phyloP scores from a whole-genome alignment of 2,329 filamentous ascomycete species.

The Claviceps maximensis region DNA sequence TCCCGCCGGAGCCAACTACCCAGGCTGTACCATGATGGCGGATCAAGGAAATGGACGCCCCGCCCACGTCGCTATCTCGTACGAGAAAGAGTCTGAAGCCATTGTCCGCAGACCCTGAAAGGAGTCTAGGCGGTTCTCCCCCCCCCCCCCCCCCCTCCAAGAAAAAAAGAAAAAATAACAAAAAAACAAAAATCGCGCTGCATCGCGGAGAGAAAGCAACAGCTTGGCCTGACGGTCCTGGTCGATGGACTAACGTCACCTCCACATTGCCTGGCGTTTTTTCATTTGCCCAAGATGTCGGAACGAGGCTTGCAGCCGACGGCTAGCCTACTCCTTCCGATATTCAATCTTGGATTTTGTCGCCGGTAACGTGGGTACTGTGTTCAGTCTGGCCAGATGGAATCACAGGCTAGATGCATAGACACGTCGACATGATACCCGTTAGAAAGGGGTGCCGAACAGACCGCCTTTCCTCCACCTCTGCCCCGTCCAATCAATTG shows the following conservation, averaged over 20 bases:
- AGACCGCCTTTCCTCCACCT: not conserved
- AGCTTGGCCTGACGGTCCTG: not conserved
- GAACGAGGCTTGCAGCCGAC: not conserved
- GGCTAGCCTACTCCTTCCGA: not conserved
- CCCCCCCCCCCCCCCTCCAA: too few species aligned
- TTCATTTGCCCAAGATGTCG: not conserved
- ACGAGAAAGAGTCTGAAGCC: not conserved
- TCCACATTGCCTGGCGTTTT: not conserved
- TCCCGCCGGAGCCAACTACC: not conserved
- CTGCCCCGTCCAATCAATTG: not conserved
- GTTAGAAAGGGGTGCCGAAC: not conserved
- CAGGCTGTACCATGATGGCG: not conserved
- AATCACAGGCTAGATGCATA: not conserved
- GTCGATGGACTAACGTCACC: not conserved
- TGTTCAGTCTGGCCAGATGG: not conserved
- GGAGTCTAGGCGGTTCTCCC: not conserved
- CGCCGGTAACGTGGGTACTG: not conserved
- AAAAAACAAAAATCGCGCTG: too few species aligned
- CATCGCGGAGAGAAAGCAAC: not conserved
- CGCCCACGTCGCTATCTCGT: not conserved
- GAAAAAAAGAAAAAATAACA: too few species aligned
- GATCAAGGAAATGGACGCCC: not conserved
- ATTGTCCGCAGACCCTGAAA: constrained; percentile 1
- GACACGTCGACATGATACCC: not conserved
- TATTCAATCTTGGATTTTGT: not conserved